Base-by-base conservation (phyloP, 768 basidiomycete species). In the Lactarius psammicola region DNA sequence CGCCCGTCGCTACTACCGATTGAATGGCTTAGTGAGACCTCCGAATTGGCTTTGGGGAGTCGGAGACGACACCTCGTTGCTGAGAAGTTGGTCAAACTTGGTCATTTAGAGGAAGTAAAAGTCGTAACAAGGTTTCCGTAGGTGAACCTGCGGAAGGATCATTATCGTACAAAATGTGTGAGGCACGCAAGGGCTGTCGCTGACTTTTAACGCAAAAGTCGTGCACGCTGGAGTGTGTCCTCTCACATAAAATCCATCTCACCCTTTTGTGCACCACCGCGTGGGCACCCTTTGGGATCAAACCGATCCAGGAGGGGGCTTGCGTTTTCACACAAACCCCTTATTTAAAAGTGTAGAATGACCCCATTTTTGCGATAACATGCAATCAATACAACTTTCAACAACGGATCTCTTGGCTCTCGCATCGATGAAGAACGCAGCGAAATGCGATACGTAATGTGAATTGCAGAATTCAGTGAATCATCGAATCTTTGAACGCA, bases 11-110 rank as follows among this genome's bases (percentile, higher is more conserved):
- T 88, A 90, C 87, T 88, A 89, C 88, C 84, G 86, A 89, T 89
- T 87, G 88, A 89, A 88, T 85, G 86, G 88, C 86, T 89, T 89
- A 87, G 87, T 88, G 87, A 88, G 88, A 85, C 84, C 85, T 88
- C 81, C 82, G 85, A 86, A 89, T 87, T 80, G 85, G 82, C 85
- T 84, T 84, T 79, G 81, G 80, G 80, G 78, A 80, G 77, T 80
- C 77, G 80, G 80, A 76, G 75, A 82, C 79, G 80, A 80, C 79
- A 79, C 72, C 76, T 73, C 74, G 74, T 78, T 71, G 81, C 76
- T 76, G 81, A 82, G 76, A 87, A 86, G 60, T 61, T 61, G 60
- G 60, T 61, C 60, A 61, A 61, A 61, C 60, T 61, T 86, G 86
- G 85, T 87, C 83, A 84, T 87, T 87, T 87, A 86, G 86, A 87